phyloP scores from a whole-genome alignment of 1,284 basidiomycete genomes.

The Ustilago vetiveriae region DNA sequence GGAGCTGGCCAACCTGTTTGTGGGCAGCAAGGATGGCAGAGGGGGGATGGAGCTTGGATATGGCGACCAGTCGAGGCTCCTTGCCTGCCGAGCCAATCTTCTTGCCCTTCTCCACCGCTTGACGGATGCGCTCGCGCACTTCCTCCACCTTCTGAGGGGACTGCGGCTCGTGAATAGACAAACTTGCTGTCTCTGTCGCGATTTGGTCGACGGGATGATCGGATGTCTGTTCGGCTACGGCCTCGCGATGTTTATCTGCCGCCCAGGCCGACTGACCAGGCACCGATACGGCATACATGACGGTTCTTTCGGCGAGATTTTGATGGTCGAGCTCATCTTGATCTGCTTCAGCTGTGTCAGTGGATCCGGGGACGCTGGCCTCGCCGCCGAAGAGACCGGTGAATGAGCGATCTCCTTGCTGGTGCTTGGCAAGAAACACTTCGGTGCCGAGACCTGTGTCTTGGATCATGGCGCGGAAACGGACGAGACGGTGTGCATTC shows the following conservation, averaged over 20 bases:
- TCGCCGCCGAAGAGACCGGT: conserved; percentile 49
- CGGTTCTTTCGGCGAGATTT: conserved; percentile 62
- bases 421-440: conserved; percentile 58
- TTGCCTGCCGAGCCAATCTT: conserved; percentile 33
- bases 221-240: neutral
- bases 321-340: conserved; percentile 46
- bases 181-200: conserved; percentile 10
- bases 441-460: conserved; percentile 67
- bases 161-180: conserved; percentile 19
- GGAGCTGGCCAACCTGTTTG: conserved; percentile 74
- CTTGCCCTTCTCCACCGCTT: conserved; percentile 38
- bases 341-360: conserved; percentile 2
- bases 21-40: conserved; percentile 78
- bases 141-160: conserved; percentile 32
- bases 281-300: conserved; percentile 63
- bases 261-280: conserved; percentile 65
- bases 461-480: conserved; percentile 67
- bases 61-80: conserved; percentile 77
- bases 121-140: conserved; percentile 41
- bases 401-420: conserved; percentile 38
- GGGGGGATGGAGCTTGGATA: conserved; percentile 92
- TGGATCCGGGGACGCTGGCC: conserved; percentile 3
- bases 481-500: conserved; percentile 58
- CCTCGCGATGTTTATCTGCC: conserved; percentile 26
- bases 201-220: conserved; percentile 7